Conservation (phyloP, 1,139 yeast species). For the Hanseniaspora uvarum region DNA sequence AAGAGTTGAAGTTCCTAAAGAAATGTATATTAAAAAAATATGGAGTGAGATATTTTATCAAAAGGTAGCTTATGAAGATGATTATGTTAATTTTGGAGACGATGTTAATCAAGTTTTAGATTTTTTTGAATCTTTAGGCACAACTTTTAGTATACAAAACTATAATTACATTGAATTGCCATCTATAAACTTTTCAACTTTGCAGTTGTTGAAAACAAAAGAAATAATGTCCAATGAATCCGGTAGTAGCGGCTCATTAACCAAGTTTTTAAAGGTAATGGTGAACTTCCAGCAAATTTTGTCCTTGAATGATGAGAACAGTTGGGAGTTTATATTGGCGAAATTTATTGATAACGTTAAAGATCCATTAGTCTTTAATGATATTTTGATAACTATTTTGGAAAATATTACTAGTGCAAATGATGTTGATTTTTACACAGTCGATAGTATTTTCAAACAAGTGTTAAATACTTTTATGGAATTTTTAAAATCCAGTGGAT, state of each 20-base stretch:
- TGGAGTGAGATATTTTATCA: conserved; percentile 37
- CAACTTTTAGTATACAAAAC: conserved; percentile 22
- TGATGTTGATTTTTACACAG: background rate
- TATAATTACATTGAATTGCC: conserved; percentile 55
- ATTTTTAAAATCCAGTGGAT: background rate
- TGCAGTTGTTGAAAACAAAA: conserved; percentile 32
- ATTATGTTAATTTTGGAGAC: conserved; percentile 24
- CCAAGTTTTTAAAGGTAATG: conserved; percentile 1
- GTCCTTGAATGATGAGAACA: conserved; percentile 19
- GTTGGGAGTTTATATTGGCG: conserved; percentile 7
- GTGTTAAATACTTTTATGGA: background rate
- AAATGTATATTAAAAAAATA: conserved; percentile 27
- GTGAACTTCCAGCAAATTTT: conserved; percentile 22
- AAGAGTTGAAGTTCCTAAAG: conserved; percentile 17
- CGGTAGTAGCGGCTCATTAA: background rate
- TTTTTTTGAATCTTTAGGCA: conserved; percentile 23
- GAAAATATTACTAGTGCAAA: background rate
- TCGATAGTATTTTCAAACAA: conserved; percentile 3
- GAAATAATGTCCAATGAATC: background rate
- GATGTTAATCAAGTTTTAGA: conserved; percentile 27
- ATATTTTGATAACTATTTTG: conserved; percentile 6
- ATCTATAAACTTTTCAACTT: conserved; percentile 40
- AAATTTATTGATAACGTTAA: conserved; percentile 4
- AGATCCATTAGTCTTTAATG: conserved; percentile 3
- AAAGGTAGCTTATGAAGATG: conserved; percentile 32